Evolutionary conservation across 1,284 basidiomycete genomes (phyloP), one percentile per base, ranked within the genome.

Genomic region (Puccinia novopanici): DNA sequence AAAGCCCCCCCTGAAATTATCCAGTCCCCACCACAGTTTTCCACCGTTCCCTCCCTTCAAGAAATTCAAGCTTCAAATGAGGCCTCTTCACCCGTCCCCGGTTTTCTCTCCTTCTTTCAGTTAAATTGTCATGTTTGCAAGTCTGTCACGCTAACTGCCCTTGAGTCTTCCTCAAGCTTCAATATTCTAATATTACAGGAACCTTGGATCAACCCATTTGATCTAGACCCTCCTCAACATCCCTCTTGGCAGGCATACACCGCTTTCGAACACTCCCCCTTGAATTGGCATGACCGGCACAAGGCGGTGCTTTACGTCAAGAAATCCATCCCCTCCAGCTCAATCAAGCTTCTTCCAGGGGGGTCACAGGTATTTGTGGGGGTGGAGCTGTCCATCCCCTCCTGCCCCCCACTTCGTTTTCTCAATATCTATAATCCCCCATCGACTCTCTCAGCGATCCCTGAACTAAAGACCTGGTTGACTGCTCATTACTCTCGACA

Each of bases 121-220:
- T 34, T 34, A 4, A 34, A 34, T 34, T 34, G 34, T 34, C 34
- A 34, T 34, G 34, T 34, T 4, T 34, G 34, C 34, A 34, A 48
- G 48, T 34, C 27, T 0, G 34, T 48, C 9, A 68, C 65, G 12
- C 65, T 37, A 10, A 50, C 42, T 22, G 3, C 48, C 0, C 27
- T 68, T 0, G n/a, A 48, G 2, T 24, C 40, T 27, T 6, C 37
- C 2, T 5, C 9, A 48, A 24, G 10, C 2, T 68, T 50, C 10
- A 6, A 40, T 48, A 8, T 65, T 59, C 27, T 75, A 2, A 22
- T 75, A 0, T 30, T 75, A 9, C 74, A 75, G 30, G 74, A 75
- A 65, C 74, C 74, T 10, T 75, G 74, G 74, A 19, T 65, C 10
- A 63, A 75, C 17, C 30, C 74, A 22, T 19, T 61, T 22, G 40